A percentile compares a stretch with the other conserved stretches of the same genome.
Evolutionary conservation across 257 asterid species (phyloP).

Genomic region (Plantago elongata): DNA sequence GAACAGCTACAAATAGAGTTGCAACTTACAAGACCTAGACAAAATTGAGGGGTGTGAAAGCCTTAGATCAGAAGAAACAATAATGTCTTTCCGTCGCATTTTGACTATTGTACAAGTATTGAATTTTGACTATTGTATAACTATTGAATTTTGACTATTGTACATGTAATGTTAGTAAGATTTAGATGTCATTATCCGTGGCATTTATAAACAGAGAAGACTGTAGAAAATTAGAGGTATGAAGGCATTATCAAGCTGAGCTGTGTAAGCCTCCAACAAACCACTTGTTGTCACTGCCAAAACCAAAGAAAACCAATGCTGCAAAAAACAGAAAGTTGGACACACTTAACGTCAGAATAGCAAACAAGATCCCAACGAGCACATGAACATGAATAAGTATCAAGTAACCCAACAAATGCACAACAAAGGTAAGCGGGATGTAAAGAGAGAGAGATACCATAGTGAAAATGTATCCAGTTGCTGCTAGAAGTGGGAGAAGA

Average conservation of each 20-base stretch:
- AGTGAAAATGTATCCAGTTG: constrained; percentile 73
- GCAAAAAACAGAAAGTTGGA: constrained; percentile 30
- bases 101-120: background rate
- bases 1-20: background rate
- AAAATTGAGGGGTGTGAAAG: background rate
- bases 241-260: constrained; percentile 97
- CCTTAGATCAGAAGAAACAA: background rate
- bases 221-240: constrained; percentile 95
- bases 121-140: background rate
- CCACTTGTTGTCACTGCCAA: constrained; percentile 78
- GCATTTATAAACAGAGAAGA: constrained; percentile 64
- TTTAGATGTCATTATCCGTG: background rate
- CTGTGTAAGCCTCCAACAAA: constrained; percentile 89
- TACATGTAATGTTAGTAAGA: constrained; percentile 6
- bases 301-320: constrained; percentile 81
- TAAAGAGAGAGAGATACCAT: constrained; percentile 48
- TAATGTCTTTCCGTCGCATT: background rate
- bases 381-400: no score
- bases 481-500: constrained; percentile 83
- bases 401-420: background rate
- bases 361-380: background rate
- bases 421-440: background rate
- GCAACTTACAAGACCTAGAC: background rate
- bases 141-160: constrained; percentile 1
- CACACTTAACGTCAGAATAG: constrained; percentile 20